Evolutionary conservation across 306 rosid species (phyloP).

Genomic region (Phaseolus lunatus): DNA sequence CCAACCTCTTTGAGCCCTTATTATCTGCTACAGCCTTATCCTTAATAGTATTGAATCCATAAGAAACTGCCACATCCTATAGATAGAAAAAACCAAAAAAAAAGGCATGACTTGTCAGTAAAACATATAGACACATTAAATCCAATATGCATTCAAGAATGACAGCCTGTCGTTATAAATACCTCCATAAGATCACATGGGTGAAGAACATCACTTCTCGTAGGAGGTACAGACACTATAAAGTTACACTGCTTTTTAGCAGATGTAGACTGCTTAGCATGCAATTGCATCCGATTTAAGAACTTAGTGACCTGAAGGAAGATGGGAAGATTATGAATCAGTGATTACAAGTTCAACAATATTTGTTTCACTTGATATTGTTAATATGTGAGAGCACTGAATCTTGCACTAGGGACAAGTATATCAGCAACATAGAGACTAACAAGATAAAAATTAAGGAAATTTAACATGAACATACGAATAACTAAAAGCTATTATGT

Average conservation of each 20-base stretch:
- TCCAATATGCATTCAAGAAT: conserved; percentile 3
- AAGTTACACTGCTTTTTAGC: conserved; percentile 49
- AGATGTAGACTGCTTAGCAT: conserved; percentile 60
- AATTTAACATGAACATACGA: conserved; percentile 12
- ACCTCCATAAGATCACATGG: conserved; percentile 99
- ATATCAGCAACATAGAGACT: background rate
- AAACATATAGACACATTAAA: conserved; percentile 26
- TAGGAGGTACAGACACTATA: conserved; percentile 81
- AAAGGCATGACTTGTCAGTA: conserved; percentile 34
- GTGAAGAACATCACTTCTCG: conserved; percentile 94
- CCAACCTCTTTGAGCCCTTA: conserved; percentile 72
- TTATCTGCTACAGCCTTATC: conserved; percentile 86
- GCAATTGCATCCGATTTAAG: conserved; percentile 88
- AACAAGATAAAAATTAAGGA: conserved; percentile 24
- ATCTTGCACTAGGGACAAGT: conserved; percentile 27
- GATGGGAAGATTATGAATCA: conserved; percentile 4
- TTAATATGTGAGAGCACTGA: conserved; percentile 20
- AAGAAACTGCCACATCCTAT: conserved; percentile 95
- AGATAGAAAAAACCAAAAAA: conserved; percentile 17
- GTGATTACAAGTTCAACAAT: conserved; percentile 15
- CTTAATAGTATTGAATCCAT: conserved; percentile 80
- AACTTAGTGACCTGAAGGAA: conserved; percentile 71
- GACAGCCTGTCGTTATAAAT: conserved; percentile 19
- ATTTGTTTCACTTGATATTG: conserved; percentile 18
- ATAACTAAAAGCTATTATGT: conserved; percentile 4